Percentiles rank a stretch among this genome's conserved stretches.
phyloP scores from a whole-genome alignment of 2,329 filamentous ascomycete genomes.

The Xylaria sp. region DNA sequence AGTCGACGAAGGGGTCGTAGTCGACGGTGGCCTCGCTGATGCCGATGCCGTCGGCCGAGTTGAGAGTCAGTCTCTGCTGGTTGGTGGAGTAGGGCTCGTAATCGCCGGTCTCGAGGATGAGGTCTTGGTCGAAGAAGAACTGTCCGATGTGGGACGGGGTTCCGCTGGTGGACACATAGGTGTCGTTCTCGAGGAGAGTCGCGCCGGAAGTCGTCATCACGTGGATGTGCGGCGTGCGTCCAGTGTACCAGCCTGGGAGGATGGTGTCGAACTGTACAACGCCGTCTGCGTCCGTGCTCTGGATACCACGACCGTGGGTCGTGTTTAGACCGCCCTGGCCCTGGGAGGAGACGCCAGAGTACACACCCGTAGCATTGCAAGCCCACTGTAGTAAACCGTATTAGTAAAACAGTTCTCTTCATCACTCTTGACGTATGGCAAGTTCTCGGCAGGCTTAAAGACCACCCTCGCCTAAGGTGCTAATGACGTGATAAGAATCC shows the following conservation, averaged over 20 bases:
- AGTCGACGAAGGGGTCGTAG: conserved; percentile 66
- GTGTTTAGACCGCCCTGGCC: conserved; percentile 47
- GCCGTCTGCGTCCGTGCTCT: conserved; percentile 50
- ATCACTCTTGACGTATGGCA: no score
- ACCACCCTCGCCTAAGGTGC: background rate
- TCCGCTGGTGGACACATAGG: conserved; percentile 53
- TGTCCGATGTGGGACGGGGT: conserved; percentile 67
- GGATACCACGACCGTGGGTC: conserved; percentile 50
- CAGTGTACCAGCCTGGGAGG: conserved; percentile 48
- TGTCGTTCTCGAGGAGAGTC: conserved; percentile 58
- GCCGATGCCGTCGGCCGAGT: conserved; percentile 62
- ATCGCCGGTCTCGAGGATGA: conserved; percentile 58
- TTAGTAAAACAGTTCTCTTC: conserved; percentile 3
- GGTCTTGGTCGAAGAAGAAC: conserved; percentile 67
- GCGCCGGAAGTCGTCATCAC: conserved; percentile 43
- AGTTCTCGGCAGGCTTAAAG: background rate
- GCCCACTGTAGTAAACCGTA: conserved; percentile 45
- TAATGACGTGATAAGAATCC: background rate
- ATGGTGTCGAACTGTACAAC: conserved; percentile 52
- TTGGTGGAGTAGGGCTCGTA: conserved; percentile 56
- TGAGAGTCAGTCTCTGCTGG: conserved; percentile 56
- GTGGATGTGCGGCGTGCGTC: conserved; percentile 51
- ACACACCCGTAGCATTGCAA: conserved; percentile 53
- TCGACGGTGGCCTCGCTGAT: conserved; percentile 58
- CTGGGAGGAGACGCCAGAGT: conserved; percentile 48